These are phyloP conservation scores for Aaosphaeria pasadenensis DNA, from an alignment of 2,329 filamentous ascomycete species.

Conservation along the genomic window DNA sequence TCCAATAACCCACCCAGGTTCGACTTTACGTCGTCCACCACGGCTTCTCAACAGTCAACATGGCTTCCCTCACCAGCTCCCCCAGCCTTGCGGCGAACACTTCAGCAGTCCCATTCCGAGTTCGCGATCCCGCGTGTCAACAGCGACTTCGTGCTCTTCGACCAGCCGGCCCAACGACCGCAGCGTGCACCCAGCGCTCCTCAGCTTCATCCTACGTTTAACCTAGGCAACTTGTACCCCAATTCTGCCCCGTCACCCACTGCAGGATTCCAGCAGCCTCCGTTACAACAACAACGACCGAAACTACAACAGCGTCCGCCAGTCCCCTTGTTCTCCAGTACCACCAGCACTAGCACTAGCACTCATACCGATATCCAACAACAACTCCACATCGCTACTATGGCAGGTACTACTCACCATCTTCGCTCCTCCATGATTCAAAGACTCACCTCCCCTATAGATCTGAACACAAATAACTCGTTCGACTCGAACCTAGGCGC, in stretches of 20 bases:
- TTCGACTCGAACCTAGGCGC: conserved; percentile 48
- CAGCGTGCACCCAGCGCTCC: conserved; percentile 52
- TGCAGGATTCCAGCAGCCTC: conserved; percentile 50
- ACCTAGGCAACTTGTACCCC: conserved; percentile 63
- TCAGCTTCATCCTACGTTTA: conserved; percentile 58
- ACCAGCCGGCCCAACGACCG: conserved; percentile 46
- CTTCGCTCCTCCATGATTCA: conserved; percentile 7
- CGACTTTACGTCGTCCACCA: conserved; percentile 76
- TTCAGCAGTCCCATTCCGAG: conserved; percentile 40
- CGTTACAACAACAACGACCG: conserved; percentile 36
- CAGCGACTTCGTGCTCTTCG: conserved; percentile 79
- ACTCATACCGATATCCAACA: conserved; percentile 43
- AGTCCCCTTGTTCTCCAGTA: conserved; percentile 66
- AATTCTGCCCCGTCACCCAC: conserved; percentile 63
- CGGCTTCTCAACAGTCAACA: conserved; percentile 71
- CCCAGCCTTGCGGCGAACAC: conserved; percentile 48
- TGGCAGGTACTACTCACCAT: conserved; percentile 35
- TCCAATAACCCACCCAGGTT: conserved; percentile 60
- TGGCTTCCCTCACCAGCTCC: conserved; percentile 69
- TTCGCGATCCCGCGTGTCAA: conserved; percentile 44
- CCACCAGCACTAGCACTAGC: conserved; percentile 55
- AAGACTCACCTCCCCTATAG: conserved; percentile 27
- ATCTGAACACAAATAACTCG: conserved; percentile 37
- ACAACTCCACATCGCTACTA: conserved; percentile 21
- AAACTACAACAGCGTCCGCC: conserved; percentile 58